Percentiles rank a stretch among this genome's conserved stretches.
Conservation (phyloP, 2,329 filamentous ascomycete species). For the Westerdykella sp. region DNA sequence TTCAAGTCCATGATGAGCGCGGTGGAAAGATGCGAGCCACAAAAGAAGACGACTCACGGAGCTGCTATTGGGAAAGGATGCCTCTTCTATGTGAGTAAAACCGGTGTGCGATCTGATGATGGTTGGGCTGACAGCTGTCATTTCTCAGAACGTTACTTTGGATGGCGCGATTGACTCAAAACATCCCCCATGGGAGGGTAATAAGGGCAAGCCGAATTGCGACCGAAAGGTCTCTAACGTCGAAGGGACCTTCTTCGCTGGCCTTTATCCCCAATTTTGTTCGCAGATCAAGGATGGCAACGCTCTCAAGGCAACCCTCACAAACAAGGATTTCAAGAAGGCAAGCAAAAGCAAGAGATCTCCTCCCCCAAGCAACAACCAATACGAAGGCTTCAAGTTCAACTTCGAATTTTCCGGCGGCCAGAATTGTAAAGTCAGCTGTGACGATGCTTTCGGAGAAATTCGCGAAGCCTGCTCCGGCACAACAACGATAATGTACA, state of each 20-base stretch:
- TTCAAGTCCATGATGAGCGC: not conserved
- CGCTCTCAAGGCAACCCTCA: not conserved
- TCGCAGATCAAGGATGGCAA: not conserved
- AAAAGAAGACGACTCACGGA: not conserved
- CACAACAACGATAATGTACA: not conserved
- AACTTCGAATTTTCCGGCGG: not conserved
- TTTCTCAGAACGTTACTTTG: not conserved
- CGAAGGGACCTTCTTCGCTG: not conserved
- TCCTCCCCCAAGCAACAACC: not conserved
- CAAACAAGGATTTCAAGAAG: not conserved
- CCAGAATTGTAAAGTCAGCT: not conserved
- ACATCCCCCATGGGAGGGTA: not conserved
- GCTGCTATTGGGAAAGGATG: not conserved
- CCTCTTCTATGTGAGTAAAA: not conserved
- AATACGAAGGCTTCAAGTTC: not conserved
- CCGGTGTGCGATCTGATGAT: not conserved
- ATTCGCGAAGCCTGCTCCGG: too few relatives aligned
- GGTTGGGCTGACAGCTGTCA: not conserved
- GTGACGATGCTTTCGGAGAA: not conserved
- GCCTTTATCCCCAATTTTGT: not conserved
- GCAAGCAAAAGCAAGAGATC: not conserved
- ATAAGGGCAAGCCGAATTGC: not conserved
- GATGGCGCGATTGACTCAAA: not conserved
- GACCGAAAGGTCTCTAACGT: not conserved
- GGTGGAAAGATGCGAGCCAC: not conserved